Percentiles rank a stretch among this genome's conserved stretches.
Conservation (phyloP, 2,329 filamentous ascomycete genomes). For the Fusarium secorum region DNA sequence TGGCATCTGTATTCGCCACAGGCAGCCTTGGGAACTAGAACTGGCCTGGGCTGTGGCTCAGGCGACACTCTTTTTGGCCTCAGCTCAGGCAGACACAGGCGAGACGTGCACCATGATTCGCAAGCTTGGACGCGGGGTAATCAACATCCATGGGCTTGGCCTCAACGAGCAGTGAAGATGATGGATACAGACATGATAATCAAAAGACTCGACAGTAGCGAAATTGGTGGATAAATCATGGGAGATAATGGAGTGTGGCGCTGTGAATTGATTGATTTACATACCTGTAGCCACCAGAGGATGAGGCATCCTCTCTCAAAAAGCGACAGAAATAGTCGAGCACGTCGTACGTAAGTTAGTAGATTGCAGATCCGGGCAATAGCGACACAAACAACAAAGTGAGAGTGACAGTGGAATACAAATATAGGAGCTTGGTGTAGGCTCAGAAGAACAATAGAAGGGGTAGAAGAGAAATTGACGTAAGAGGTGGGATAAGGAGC, state of each 20-base stretch:
- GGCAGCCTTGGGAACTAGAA: conserved; percentile 19
- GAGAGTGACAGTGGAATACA: neutral
- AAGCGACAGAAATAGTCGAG: neutral
- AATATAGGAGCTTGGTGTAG: neutral
- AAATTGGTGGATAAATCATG: neutral
- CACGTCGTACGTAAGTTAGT: neutral
- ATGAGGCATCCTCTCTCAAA: conserved; percentile 28
- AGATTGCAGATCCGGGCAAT: neutral
- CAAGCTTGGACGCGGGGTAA: conserved; percentile 39
- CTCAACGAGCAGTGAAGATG: neutral
- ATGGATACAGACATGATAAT: neutral
- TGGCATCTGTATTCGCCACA: conserved; percentile 28
- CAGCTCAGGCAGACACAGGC: conserved; percentile 24
- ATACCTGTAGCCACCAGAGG: conserved; percentile 36
- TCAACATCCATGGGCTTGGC: conserved; percentile 7
- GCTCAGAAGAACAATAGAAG: neutral
- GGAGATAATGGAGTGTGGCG: neutral
- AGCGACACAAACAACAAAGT: neutral
- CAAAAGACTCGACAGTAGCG: neutral
- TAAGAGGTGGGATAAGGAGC: conserved; percentile 6
- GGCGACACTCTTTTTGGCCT: conserved; percentile 26
- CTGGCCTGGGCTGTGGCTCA: conserved; percentile 24
- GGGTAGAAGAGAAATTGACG: neutral
- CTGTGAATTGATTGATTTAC: conserved; percentile 2
- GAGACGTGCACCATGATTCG: conserved; percentile 32